phyloP scores from a whole-genome alignment of 257 asterid genomes.

The Solanum appendiculatum region DNA sequence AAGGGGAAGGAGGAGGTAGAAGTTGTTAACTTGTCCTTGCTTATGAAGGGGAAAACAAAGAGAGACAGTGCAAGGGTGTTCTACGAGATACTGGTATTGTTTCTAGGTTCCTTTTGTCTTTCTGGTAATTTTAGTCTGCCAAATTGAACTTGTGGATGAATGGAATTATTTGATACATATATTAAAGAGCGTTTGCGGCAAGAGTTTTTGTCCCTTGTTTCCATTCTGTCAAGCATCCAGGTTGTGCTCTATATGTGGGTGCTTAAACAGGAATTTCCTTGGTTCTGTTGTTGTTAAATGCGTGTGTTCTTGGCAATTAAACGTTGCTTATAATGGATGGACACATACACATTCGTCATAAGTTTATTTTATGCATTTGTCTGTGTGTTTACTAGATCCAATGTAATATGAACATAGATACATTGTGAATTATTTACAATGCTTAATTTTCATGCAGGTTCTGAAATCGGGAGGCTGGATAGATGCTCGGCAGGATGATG shows the following conservation, averaged over 20 bases:
- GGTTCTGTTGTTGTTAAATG: background rate
- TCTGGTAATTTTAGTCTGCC: background rate
- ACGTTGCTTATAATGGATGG: background rate
- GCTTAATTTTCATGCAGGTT: conserved; percentile 32
- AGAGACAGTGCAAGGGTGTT: conserved; percentile 55
- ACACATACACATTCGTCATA: background rate
- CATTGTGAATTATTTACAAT: background rate
- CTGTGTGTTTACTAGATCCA: background rate
- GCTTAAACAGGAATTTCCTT: background rate
- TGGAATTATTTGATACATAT: background rate
- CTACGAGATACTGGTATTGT: conserved; percentile 69
- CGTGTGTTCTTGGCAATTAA: background rate
- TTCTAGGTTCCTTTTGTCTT: background rate
- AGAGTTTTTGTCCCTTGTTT: background rate
- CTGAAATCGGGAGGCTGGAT: conserved; percentile 48
- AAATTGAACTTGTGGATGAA: background rate
- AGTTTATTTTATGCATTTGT: background rate
- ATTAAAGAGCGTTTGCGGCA: background rate
- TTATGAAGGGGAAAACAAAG: conserved; percentile 45
- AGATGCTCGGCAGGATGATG: conserved; percentile 52
- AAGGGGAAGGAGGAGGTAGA: conserved; percentile 26
- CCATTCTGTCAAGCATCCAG: background rate
- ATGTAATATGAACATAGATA: background rate
- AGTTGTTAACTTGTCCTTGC: conserved; percentile 28
- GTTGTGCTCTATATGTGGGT: background rate